phyloP scores from a whole-genome alignment of 1,139 yeast species.

The Wickerhamomyces sp. region DNA sequence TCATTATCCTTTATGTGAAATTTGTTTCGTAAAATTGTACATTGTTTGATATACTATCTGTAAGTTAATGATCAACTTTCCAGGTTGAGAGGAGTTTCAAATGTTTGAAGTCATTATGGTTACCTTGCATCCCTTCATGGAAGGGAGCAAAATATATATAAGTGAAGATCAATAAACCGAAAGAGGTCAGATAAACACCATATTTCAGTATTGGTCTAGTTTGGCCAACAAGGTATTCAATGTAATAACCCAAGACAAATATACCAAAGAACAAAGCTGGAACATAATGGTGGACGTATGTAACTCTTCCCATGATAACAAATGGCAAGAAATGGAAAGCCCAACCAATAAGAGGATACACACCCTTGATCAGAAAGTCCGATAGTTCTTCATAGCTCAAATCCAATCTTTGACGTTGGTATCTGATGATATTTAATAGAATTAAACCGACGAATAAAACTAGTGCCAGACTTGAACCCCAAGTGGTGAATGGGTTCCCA shows the following conservation, averaged over 20 bases:
- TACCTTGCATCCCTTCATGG: constrained; percentile 51
- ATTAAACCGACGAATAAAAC: constrained; percentile 30
- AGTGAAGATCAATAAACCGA: constrained; percentile 37
- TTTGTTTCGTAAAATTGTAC: background rate
- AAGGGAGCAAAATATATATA: constrained; percentile 35
- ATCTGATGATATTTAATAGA: constrained; percentile 42
- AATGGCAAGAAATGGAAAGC: constrained; percentile 68
- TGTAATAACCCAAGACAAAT: constrained; percentile 53
- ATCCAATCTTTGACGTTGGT: constrained; percentile 54
- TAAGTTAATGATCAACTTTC: constrained; percentile 20
- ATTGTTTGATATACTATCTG: background rate
- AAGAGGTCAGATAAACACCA: constrained; percentile 31
- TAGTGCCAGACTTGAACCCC: constrained; percentile 46
- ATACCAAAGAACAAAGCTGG: constrained; percentile 81
- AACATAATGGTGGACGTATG: constrained; percentile 77
- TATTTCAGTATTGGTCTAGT: constrained; percentile 26
- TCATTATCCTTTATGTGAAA: background rate
- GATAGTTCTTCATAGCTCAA: constrained; percentile 27
- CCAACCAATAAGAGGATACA: constrained; percentile 68
- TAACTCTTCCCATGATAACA: constrained; percentile 75
- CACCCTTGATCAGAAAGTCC: constrained; percentile 46
- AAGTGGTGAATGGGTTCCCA: constrained; percentile 64
- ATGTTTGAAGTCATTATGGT: constrained; percentile 38
- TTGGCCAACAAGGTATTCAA: constrained; percentile 37
- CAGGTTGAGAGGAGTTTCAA: constrained; percentile 42